Evolutionary conservation across 495 filamentous ascomycete species (phyloP).

Genomic region (Pyrenula aspistea): DNA sequence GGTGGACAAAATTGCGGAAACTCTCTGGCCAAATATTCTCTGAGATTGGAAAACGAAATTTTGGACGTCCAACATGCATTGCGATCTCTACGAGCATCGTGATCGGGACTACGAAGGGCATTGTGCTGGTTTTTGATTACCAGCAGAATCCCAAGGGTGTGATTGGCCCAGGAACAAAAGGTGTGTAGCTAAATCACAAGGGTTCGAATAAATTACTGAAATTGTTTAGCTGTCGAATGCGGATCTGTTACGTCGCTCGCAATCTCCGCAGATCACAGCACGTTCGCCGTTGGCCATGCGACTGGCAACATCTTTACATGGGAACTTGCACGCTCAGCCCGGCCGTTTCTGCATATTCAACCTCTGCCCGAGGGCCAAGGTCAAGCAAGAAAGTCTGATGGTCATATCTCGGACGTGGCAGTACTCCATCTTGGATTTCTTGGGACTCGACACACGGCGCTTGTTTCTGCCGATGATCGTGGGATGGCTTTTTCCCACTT

Average conservation of each 20-base stretch:
- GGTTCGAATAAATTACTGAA: neutral
- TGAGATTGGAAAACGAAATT: conserved; percentile 86
- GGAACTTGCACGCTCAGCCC: conserved; percentile 70
- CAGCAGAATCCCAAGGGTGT: conserved; percentile 88
- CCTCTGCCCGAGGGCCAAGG: conserved; percentile 55
- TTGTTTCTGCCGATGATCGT: conserved; percentile 92
- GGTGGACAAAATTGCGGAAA: conserved; percentile 90
- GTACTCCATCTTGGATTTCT: conserved; percentile 89
- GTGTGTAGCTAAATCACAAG: conserved; percentile 28
- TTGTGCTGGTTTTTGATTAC: conserved; percentile 92
- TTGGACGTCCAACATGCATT: conserved; percentile 84
- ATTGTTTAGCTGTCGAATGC: conserved; percentile 64
- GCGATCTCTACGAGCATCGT: conserved; percentile 83
- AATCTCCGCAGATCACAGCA: conserved; percentile 86
- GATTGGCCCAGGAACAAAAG: conserved; percentile 89
- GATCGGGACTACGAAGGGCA: conserved; percentile 85
- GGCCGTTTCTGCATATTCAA: conserved; percentile 80
- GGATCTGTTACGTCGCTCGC: conserved; percentile 79
- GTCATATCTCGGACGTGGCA: conserved; percentile 63
- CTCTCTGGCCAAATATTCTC: conserved; percentile 84
- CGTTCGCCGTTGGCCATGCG: conserved; percentile 79
- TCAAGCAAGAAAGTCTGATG: conserved; percentile 58
- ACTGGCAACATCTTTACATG: conserved; percentile 93
- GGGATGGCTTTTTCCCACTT: conserved; percentile 98
- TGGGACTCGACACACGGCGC: conserved; percentile 85